Base-by-base conservation (phyloP, 495 filamentous ascomycete genomes). In the Ascobolus immersus region DNA sequence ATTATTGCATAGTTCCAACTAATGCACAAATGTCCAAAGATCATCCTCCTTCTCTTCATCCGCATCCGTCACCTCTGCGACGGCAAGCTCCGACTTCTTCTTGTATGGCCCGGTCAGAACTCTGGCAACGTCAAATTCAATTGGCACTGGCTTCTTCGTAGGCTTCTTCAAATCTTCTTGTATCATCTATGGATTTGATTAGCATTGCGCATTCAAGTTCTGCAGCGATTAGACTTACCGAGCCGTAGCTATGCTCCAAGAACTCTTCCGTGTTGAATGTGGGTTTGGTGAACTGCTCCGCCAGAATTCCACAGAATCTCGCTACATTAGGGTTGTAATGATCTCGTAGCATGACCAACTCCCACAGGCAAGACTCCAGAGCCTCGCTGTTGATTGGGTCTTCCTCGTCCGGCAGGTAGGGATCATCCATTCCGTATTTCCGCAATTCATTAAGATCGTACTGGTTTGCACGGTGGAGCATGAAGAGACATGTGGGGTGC, bases 271-370 rank as follows among this genome's bases (percentile, higher is more conserved):
- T 45, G 40, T 73, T 77, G 53, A 93, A 99, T 8, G 68, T 58
- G 51, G 80, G 73, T 58, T 94, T 99, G 3, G 82, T 94, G 53
- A 94, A 99, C 53, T 93, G 86, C 58, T 99, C 79, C 17, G 76
- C 76, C 37, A 99, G 70, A 37, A 99, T 90, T 53, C 76, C 81
- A 17, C 79, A 77, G 37, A 94, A 71, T 4, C 82, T 81, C 2
- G 84, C 81, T 22, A 99, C 81, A 48, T 92, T 94, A 22, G 89
- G 89, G 50, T 99, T 89, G 55, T 86, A 94, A 55, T 99, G 89
- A 3, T 68, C 69, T 54, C 86, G 78, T 30, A 93, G 57, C 34
- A 72, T 74, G 36, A 82, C 72, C 22, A 94, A 64, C 53, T 99
- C 89, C 89, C 89, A 99, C 9, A 94, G 53, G 53, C 74, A 77